A percentile compares a stretch with the other conserved stretches of the same genome.
These are phyloP conservation scores for Gnomoniopsis sp. DNA, from an alignment of 2,329 filamentous ascomycete genomes.

Conservation along the genomic window DNA sequence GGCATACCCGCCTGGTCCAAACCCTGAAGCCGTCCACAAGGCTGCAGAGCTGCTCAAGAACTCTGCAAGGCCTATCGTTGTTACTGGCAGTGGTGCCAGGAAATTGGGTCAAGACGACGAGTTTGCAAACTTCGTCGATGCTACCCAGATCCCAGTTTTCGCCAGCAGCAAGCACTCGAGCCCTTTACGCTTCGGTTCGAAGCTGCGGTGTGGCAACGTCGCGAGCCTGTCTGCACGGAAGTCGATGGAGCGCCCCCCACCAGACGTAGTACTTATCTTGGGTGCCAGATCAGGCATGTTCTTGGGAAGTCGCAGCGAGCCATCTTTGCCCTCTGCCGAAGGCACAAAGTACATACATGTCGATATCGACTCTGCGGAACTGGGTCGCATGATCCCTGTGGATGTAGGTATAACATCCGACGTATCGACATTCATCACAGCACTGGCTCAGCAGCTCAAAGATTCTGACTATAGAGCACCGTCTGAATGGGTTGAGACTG, in stretches of 20 bases:
- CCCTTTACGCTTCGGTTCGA: not conserved
- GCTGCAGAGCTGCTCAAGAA: slow-evolving; percentile 21
- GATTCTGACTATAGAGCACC: not conserved
- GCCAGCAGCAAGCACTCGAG: slow-evolving; percentile 5
- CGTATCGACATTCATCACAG: not conserved
- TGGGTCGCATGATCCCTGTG: not conserved
- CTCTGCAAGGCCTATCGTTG: slow-evolving; percentile 1
- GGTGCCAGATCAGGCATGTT: slow-evolving; percentile 4
- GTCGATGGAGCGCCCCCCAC: not conserved
- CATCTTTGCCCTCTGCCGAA: not conserved
- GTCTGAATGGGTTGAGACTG: slow-evolving; percentile 1
- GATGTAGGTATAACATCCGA: slow-evolving; percentile 8
- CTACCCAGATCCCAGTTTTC: not conserved
- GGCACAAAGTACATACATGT: slow-evolving; percentile 4
- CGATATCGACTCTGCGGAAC: slow-evolving; percentile 5
- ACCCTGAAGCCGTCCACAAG: slow-evolving; percentile 27
- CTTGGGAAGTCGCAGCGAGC: slow-evolving; percentile 2
- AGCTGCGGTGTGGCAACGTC: not conserved
- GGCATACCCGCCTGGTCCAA: slow-evolving; percentile 32
- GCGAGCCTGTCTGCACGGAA: not conserved
- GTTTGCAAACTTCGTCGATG: not conserved
- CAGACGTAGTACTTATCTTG: slow-evolving; percentile 5
- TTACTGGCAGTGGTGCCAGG: slow-evolving; percentile 5
- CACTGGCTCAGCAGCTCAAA: not conserved
- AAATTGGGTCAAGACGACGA: not conserved